Base-by-base conservation (phyloP, 1,284 basidiomycete species). In the Microbotryomycetes sp. region DNA sequence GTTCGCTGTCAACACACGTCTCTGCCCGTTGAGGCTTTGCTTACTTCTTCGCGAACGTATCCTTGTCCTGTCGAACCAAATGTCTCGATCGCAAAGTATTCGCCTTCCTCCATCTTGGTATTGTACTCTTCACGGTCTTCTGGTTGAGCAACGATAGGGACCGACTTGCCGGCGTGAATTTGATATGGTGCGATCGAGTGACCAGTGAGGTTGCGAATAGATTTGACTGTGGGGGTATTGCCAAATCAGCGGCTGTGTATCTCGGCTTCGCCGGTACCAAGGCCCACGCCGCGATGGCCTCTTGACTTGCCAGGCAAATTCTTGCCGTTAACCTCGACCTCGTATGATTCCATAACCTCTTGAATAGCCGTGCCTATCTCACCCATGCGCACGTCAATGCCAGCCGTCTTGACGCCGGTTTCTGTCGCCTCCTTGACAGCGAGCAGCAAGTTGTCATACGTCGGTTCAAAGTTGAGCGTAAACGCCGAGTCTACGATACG, bases 291-390 rank as follows among this genome's bases (percentile, higher is more conserved):
- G 11, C 11, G 26, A 26, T 3, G 31, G 18, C 9, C 16, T 30
- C 16, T 18, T 0, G 9, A 75, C 83, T 58, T 59, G 93, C 91
- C 89, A 62, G 87, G 91, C 69, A 86, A 81, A 23, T 86, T 81
- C 75, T 93, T 91, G 45, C 91, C 88, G 29, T 85, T 81, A 23
- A 92, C 84, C 73, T 93, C 91, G 21, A 98, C 92, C 75, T 98
- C 96, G 74, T 97, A 97, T 4, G 89, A 91, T 75, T 97, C 93
- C 96, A 99, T 98, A 3, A 92, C 93, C 76, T 99, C 96, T 75
- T 99, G 94, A 62, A 98, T 93, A 45, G 83, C 82, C 0, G 85
- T 92, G 6, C 87, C 96, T 45, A 99, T 82, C 73, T 98, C 94
- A 63, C 91, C 92, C 52, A 98, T 80, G 50, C 93, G 84, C 1